Evolutionary conservation across 2,329 filamentous ascomycete genomes (phyloP), one percentile per base, ranked within the genome.

Genomic region (Lachnellula suecica): DNA sequence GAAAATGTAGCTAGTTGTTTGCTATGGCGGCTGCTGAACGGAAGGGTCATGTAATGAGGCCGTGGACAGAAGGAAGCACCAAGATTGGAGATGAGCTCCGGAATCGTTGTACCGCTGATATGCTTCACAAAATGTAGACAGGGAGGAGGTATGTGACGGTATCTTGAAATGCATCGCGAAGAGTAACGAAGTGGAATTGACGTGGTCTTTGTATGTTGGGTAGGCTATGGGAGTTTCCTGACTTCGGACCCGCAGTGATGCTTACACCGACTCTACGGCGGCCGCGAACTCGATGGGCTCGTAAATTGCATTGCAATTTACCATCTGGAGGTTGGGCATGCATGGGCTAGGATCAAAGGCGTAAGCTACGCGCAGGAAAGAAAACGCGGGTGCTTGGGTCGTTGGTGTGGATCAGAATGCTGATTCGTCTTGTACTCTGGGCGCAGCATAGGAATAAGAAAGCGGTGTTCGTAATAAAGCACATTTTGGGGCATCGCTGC

Each of bases 181-280:
- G 44, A 49, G 49, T 43, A 51, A 46, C 34, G 20, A 34, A 45
- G 44, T 46, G 44, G 47, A 50, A 27, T 49, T 52, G 44, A 47
- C 47, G 51, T 52, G 47, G 48, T 49, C 47, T 45, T 48, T 49
- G 47, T 50, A 40, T 44, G 42, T 10, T 25, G 19, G 43, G 29
- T 43, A 42, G 41, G 40, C 24, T 44, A 25, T 35, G 47, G 48
- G n/a, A 38, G 43, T 29, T 17, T 25, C 35, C 19, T 17, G 20
- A 49, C 44, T 47, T 51, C 52, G 52, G 52, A 25, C 51, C 29
- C 48, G 48, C 52, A 52, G 19, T 50, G 20, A 45, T 44, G 47
- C 42, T 53, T 47, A 53, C 47, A 41, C 50, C 51, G 51, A 52
- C 49, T 22, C 11, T 49, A 55, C 48, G 49, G 48, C 24, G 52